A percentile compares a stretch with the other conserved stretches of the same genome.
Conservation (phyloP, 108 stramenopile species). For the Nitzschia sp. region DNA sequence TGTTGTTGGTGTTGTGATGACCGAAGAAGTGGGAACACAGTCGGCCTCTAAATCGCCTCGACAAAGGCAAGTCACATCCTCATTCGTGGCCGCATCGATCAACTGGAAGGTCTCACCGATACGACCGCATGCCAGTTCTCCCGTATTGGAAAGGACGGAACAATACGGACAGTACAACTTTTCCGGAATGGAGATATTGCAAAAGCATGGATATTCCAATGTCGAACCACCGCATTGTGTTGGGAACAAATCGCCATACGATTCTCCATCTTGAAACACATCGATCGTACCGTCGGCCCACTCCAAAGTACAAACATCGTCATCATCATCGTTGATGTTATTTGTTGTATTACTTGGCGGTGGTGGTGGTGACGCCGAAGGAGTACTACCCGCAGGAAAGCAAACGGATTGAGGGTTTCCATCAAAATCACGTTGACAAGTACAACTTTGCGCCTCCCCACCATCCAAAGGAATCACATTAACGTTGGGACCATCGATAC, state of each 20-base stretch:
- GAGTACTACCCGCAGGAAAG: not conserved
- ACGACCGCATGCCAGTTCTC: conserved; percentile 4
- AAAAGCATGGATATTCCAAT: conserved; percentile 17
- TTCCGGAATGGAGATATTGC: conserved; percentile 6
- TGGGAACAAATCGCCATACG: conserved; percentile 5
- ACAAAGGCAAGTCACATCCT: not conserved
- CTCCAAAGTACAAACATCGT: conserved; percentile 13
- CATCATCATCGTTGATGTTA: not conserved
- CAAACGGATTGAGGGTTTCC: conserved; percentile 5
- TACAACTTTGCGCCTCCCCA: not conserved
- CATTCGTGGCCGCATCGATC: not conserved
- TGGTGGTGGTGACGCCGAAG: not conserved
- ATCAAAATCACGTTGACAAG: not conserved
- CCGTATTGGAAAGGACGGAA: conserved; percentile 1
- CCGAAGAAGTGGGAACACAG: not conserved
- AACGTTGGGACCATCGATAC: conserved; percentile 1
- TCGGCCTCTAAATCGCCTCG: not conserved
- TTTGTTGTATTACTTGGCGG: not conserved
- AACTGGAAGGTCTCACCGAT: conserved; percentile 3
- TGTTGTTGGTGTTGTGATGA: not conserved
- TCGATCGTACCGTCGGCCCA: conserved; percentile 2
- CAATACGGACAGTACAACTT: conserved; percentile 17
- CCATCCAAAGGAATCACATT: not conserved
- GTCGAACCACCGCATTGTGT: conserved; percentile 12
- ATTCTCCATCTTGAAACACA: conserved; percentile 10